Evolutionary conservation across 2,329 filamentous ascomycete species (phyloP).

Genomic region (Pseudogymnoascus pannorum): DNA sequence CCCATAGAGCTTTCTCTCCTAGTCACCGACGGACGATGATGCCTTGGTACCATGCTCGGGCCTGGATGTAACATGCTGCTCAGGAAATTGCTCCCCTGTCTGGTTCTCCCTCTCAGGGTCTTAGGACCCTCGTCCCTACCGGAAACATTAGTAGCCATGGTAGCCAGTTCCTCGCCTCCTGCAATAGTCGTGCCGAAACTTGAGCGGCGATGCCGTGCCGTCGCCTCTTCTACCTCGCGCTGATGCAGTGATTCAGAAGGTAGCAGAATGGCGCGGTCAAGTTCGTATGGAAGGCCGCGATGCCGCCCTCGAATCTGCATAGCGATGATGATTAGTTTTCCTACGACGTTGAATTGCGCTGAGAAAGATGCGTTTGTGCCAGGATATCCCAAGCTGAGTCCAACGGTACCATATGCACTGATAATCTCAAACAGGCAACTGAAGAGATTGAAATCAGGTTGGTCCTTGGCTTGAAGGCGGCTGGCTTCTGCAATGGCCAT

Average conservation of each 20-base stretch:
- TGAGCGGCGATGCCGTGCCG: conserved; percentile 1
- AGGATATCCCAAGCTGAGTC: conserved; percentile 77
- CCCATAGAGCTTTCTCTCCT: not conserved
- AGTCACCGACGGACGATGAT: not conserved
- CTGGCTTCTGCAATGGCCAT: conserved; percentile 80
- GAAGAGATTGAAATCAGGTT: conserved; percentile 58
- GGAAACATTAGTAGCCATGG: not conserved
- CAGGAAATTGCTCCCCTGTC: conserved; percentile 20
- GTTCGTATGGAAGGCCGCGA: conserved; percentile 59
- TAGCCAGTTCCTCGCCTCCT: not conserved
- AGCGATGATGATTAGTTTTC: conserved; percentile 58
- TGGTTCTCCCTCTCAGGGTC: not conserved
- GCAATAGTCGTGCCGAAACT: conserved; percentile 4
- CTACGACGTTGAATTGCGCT: conserved; percentile 63
- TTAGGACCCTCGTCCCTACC: not conserved
- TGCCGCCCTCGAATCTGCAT: conserved; percentile 66
- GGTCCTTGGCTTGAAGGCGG: conserved; percentile 51
- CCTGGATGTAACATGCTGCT: conserved; percentile 26
- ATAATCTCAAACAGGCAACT: conserved; percentile 71
- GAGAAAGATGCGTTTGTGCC: conserved; percentile 72
- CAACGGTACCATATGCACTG: conserved; percentile 90
- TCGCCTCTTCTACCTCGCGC: conserved; percentile 45
- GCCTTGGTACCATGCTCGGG: conserved; percentile 14
- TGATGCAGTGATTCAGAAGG: conserved; percentile 57
- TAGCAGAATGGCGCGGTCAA: conserved; percentile 63